Evolutionary conservation across 257 asterid genomes (phyloP).

Genomic region (Ophiorrhiza pumila): DNA sequence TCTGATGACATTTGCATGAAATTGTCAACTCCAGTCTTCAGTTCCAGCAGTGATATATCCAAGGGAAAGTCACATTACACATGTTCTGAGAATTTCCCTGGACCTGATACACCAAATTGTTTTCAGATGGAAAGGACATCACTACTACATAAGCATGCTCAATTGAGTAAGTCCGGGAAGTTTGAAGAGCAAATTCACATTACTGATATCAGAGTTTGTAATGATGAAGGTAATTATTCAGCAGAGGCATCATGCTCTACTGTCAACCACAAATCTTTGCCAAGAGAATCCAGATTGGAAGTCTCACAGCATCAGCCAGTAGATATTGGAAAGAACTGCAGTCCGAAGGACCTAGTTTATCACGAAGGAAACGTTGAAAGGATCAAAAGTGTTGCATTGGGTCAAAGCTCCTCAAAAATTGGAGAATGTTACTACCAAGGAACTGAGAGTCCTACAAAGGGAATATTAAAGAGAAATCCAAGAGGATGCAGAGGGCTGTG

Average conservation of each 20-base stretch:
- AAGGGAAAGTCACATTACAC: slow-evolving; percentile 14
- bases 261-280: slow-evolving; percentile 11
- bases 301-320: slow-evolving; percentile 1
- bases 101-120: slow-evolving; percentile 12
- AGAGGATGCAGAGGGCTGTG: slow-evolving; percentile 85
- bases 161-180: slow-evolving; percentile 12
- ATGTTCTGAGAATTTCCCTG: slow-evolving; percentile 19
- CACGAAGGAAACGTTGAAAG: slow-evolving; percentile 1
- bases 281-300: slow-evolving; percentile 11
- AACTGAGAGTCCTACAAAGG: slow-evolving; percentile 32
- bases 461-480: slow-evolving; percentile 70
- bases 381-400: slow-evolving; percentile 9
- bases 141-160: slow-evolving; percentile 7
- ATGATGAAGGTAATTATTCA: slow-evolving; percentile 16
- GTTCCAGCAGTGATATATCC: slow-evolving; percentile 22
- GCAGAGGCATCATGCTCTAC: slow-evolving; percentile 22
- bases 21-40: slow-evolving; percentile 21
- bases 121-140: slow-evolving; percentile 17
- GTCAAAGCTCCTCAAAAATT: slow-evolving; percentile 16
- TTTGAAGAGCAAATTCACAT: slow-evolving; percentile 17
- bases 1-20: slow-evolving; percentile 21
- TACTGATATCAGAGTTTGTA: slow-evolving; percentile 5
- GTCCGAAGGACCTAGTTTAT: neutral
- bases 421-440: slow-evolving; percentile 21
- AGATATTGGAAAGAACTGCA: slow-evolving; percentile 5